These are phyloP conservation scores for Apiotrichum veenhuisii DNA, from an alignment of 1,284 basidiomycete species.

Conservation along the genomic window DNA sequence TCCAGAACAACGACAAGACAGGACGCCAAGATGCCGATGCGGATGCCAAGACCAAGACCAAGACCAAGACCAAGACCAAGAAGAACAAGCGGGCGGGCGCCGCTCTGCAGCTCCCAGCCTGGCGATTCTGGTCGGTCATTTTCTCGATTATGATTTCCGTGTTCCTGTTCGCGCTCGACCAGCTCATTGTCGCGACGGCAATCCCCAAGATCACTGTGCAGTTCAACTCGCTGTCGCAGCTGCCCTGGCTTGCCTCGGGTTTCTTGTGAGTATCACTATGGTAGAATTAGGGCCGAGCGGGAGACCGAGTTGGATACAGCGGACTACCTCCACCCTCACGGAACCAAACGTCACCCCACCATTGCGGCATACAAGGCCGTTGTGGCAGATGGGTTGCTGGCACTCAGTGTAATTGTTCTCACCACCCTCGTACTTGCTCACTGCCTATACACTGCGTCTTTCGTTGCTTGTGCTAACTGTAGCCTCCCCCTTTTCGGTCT, in stretches of 20 bases:
- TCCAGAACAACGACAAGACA: background rate
- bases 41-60: background rate
- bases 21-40: background rate
- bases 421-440: too few relatives aligned
- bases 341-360: too few relatives aligned
- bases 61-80: background rate
- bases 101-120: background rate
- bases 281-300: background rate
- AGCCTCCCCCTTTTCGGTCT: conserved; percentile 48
- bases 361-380: too few relatives aligned
- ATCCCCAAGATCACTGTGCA: conserved; percentile 47
- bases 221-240: conserved; percentile 51
- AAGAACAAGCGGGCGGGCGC: background rate
- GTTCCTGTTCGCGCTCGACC: conserved; percentile 49
- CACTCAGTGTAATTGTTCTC: too few relatives aligned
- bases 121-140: conserved; percentile 40
- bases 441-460: too few relatives aligned
- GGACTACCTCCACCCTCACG: too few relatives aligned
- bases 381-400: too few relatives aligned
- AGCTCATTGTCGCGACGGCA: conserved; percentile 52
- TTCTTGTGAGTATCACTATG: conserved; percentile 32
- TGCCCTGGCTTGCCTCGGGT: conserved; percentile 49
- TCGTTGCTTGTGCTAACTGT: too few relatives aligned
- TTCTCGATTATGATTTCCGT: conserved; percentile 36
- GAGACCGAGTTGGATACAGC: too few relatives aligned